Percentiles rank a stretch among this genome's conserved stretches.
These are phyloP conservation scores for Isabelozyma pseudorhagii DNA, from an alignment of 805 yeast genomes.

Conservation along the genomic window DNA sequence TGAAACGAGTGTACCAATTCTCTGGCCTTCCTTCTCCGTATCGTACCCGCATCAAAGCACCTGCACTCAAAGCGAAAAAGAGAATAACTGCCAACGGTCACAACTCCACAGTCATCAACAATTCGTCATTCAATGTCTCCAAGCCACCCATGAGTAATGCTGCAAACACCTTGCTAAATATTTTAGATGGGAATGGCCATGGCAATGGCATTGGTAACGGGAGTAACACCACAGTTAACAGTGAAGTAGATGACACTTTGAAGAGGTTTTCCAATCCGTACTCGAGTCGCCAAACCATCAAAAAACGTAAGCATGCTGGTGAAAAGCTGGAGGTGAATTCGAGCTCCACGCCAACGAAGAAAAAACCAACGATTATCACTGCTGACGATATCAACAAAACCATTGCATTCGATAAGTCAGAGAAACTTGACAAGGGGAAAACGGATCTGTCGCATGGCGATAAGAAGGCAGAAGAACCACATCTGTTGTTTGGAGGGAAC, in stretches of 20 bases:
- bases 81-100: neutral
- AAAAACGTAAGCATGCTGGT: conserved; percentile 4
- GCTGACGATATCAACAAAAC: conserved; percentile 38
- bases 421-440: conserved; percentile 1
- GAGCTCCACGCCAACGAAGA: conserved; percentile 2
- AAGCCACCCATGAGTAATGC: conserved; percentile 28
- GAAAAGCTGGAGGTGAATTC: conserved; percentile 6
- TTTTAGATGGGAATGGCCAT: conserved; percentile 26
- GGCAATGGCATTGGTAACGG: neutral
- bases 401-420: conserved; percentile 29
- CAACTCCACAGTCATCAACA: conserved; percentile 1
- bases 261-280: conserved; percentile 29
- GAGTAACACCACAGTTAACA: neutral
- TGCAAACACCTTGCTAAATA: conserved; percentile 35
- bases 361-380: conserved; percentile 13
- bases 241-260: conserved; percentile 24
- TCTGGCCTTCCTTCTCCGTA: conserved; percentile 46
- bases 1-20: conserved; percentile 43
- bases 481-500: neutral
- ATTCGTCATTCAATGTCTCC: neutral
- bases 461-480: neutral
- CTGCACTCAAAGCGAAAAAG: conserved; percentile 9
- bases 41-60: conserved; percentile 37
- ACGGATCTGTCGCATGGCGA: conserved; percentile 11
- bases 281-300: conserved; percentile 7